These are phyloP conservation scores for Aureoboletus auriporus DNA, from an alignment of 768 basidiomycete genomes.

Conservation along the genomic window DNA sequence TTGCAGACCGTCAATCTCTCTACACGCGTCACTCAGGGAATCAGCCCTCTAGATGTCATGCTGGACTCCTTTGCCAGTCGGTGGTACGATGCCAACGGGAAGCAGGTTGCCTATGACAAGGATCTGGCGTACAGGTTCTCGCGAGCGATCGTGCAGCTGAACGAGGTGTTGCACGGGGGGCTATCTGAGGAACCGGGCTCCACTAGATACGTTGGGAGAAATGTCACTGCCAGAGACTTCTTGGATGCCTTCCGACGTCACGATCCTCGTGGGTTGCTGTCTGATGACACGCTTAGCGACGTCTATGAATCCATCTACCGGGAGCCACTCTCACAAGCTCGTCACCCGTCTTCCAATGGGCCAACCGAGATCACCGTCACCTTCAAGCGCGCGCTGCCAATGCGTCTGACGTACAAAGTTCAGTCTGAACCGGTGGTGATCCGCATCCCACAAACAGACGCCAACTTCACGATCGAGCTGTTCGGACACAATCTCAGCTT, in stretches of 20 bases:
- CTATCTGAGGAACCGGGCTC: constrained; percentile 59
- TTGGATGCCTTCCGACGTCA: constrained; percentile 76
- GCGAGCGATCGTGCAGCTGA: constrained; percentile 80
- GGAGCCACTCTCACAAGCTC: constrained; percentile 71
- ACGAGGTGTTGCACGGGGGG: constrained; percentile 80
- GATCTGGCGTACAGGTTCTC: constrained; percentile 76
- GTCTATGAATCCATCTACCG: constrained; percentile 75
- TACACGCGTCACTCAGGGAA: constrained; percentile 32
- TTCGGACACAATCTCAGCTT: constrained; percentile 86
- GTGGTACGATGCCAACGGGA: constrained; percentile 88
- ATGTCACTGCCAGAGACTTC: constrained; percentile 75
- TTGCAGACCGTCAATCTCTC: constrained; percentile 77
- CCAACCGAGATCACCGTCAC: constrained; percentile 54
- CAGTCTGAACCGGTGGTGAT: constrained; percentile 88
- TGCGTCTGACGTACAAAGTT: constrained; percentile 78
- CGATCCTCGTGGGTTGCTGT: constrained; percentile 66
- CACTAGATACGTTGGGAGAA: constrained; percentile 49
- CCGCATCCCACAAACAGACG: constrained; percentile 80
- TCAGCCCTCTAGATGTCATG: constrained; percentile 47
- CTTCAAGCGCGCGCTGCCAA: constrained; percentile 71
- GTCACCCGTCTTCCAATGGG: constrained; percentile 38
- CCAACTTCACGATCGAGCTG: constrained; percentile 77
- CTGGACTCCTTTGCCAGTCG: constrained; percentile 81
- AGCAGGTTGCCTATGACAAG: constrained; percentile 74
- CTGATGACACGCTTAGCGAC: constrained; percentile 71